A percentile compares a stretch with the other conserved stretches of the same genome.
Evolutionary conservation across 306 rosid genomes (phyloP).

Genomic region (Inga leiocalycina): DNA sequence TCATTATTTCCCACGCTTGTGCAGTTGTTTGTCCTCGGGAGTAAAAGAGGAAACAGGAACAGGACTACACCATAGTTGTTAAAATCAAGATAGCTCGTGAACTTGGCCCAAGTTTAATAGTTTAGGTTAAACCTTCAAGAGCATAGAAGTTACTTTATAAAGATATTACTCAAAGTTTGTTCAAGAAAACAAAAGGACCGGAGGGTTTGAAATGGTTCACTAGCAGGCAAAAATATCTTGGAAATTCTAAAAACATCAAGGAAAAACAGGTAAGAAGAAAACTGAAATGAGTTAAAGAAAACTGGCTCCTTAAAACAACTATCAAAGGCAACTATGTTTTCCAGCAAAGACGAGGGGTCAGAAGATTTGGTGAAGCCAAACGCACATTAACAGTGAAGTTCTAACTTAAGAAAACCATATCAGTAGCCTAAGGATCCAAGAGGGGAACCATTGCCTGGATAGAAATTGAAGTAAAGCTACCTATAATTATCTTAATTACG

Average conservation of each 20-base stretch:
- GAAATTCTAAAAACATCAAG: background rate
- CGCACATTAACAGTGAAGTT: slow-evolving; percentile 13
- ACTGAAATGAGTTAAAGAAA: background rate
- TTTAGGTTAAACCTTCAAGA: background rate
- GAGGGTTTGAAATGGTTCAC: slow-evolving; percentile 3
- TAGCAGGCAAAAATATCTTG: background rate
- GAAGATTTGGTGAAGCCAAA: background rate
- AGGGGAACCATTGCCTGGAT: background rate
- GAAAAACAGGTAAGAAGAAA: background rate
- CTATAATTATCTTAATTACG: background rate
- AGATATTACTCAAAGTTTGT: slow-evolving; percentile 1
- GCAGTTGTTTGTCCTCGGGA: background rate
- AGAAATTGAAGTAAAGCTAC: background rate
- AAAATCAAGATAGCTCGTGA: background rate
- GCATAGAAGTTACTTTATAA: background rate
- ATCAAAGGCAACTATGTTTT: background rate
- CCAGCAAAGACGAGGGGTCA: background rate
- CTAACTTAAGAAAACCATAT: background rate
- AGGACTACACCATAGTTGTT: background rate
- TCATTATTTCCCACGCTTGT: background rate
- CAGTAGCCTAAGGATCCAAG: background rate
- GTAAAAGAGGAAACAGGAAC: background rate
- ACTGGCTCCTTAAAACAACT: background rate
- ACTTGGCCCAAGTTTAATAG: background rate
- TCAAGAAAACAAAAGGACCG: background rate